A percentile compares a stretch with the other conserved stretches of the same genome.
These are phyloP conservation scores for Aspergillus campestris DNA, from an alignment of 495 filamentous ascomycete species.

Conservation along the genomic window DNA sequence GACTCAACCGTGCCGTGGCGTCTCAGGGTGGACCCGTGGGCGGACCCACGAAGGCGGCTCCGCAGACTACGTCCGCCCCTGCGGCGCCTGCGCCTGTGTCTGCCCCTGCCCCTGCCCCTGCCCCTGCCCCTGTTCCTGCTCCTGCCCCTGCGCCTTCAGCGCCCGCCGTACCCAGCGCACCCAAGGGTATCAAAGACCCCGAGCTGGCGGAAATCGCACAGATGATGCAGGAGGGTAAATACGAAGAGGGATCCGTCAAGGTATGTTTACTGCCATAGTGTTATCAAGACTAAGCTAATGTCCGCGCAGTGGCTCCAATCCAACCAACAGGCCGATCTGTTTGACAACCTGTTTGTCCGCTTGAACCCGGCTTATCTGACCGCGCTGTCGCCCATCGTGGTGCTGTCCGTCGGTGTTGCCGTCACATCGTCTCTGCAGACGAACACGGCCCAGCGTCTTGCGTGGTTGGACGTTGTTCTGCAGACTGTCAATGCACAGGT, in stretches of 20 bases:
- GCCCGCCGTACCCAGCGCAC: slow-evolving; percentile 24
- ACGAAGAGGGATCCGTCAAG: slow-evolving; percentile 61
- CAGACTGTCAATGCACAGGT: slow-evolving; percentile 41
- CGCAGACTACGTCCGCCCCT: background rate
- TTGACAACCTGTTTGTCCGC: slow-evolving; percentile 69
- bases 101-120: background rate
- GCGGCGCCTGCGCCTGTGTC: slow-evolving; percentile 3
- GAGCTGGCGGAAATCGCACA: slow-evolving; percentile 57
- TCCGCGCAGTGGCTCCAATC: slow-evolving; percentile 76
- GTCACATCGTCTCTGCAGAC: slow-evolving; percentile 63
- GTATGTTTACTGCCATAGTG: slow-evolving; percentile 30
- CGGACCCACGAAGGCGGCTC: no score
- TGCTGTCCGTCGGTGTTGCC: slow-evolving; percentile 75
- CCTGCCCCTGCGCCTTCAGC: slow-evolving; percentile 5
- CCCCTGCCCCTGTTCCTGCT: slow-evolving; percentile 3
- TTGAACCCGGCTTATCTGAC: slow-evolving; percentile 63
- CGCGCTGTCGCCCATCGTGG: slow-evolving; percentile 61
- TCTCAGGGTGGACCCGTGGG: slow-evolving; percentile 4
- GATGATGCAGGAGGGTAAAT: slow-evolving; percentile 55
- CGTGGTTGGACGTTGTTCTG: slow-evolving; percentile 71
- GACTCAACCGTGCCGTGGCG: slow-evolving; percentile 32
- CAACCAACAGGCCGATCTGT: slow-evolving; percentile 61
- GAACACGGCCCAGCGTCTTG: slow-evolving; percentile 57
- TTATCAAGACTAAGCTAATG: slow-evolving; percentile 2
- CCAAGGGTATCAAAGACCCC: slow-evolving; percentile 51